Conservation (phyloP, 257 asterid genomes). For the Solanum virginianum region DNA sequence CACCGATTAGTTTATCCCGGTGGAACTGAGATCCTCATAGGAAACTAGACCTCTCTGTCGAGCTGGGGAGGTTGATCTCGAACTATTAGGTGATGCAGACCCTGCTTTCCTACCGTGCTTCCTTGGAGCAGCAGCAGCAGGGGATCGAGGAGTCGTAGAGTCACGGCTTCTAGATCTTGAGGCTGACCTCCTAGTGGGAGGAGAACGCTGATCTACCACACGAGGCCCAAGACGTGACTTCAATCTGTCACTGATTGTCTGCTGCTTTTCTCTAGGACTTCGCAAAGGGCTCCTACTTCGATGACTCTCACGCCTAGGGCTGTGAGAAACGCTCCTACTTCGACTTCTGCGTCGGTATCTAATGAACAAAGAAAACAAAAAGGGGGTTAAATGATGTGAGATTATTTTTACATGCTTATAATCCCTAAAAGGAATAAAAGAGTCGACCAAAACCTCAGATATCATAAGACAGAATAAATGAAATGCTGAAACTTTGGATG, state of each 20-base stretch:
- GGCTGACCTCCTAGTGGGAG: conserved; percentile 22
- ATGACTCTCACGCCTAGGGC: conserved; percentile 54
- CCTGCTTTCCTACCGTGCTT: conserved; percentile 22
- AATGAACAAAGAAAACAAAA: not conserved
- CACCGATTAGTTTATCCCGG: conserved; percentile 22
- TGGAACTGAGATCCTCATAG: conserved; percentile 66
- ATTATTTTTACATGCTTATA: not conserved
- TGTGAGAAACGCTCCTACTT: conserved; percentile 63
- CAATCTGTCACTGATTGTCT: conserved; percentile 43
- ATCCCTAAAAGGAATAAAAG: not conserved
- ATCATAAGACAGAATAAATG: not conserved
- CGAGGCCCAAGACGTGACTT: conserved; percentile 84
- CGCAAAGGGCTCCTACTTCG: conserved; percentile 57
- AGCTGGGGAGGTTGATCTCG: conserved; percentile 48
- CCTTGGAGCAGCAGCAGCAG: conserved; percentile 27
- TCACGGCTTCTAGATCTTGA: conserved; percentile 49
- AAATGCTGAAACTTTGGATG: not conserved
- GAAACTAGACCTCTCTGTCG: conserved; percentile 68
- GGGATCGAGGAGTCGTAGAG: conserved; percentile 41
- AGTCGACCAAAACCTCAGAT: not conserved
- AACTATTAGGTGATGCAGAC: conserved; percentile 21
- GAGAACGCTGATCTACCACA: conserved; percentile 15
- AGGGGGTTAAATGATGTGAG: not conserved
- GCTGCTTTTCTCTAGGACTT: conserved; percentile 40
- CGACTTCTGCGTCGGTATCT: conserved; percentile 67